Base-by-base conservation (phyloP, 352 stramenopile species). In the Aphanomyces stellatus region DNA sequence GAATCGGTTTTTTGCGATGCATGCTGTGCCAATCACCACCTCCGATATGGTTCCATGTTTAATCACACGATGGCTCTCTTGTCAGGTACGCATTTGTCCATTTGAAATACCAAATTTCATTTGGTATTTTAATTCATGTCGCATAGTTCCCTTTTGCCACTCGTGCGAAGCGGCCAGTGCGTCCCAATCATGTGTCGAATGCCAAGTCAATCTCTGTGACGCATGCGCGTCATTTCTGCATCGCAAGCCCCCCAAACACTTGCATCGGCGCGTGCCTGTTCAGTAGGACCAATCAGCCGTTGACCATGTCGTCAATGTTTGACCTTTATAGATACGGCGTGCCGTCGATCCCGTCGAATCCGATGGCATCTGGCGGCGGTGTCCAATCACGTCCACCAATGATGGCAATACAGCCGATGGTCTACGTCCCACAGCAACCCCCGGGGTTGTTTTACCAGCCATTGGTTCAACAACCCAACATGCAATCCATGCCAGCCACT, bases 201-300 rank as follows among this genome's bases (percentile, higher is more conserved):
- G 60, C 41, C 60, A 57, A 22, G 24, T 49, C 2, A 19, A 67
- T 28, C 34, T 67, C 10, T 67, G 60, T 42, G 60, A 67, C 35
- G 43, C 60, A 11, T 67, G 60, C 43, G 43, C 60, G 24, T 59
- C 60, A 4, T 67, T 67, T 60, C 17, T 67, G 8, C 60, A 67
- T 34, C 60, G 60, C 10, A 67, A 67, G 28, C 60, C 41, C 3
- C 60, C 60, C n/a, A 67, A 67, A 42, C 60, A 67, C n/a, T 22
- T 34, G 22, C 60, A 67, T 27, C 57, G 22, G 30, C 60, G 60
- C 13, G 37, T 35, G 4, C 60, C 60, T 27, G 37, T 64, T 8
- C 37, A 28, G 8, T 35, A 56, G n/a, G 22, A 49, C 41, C 17
- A 13, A 28, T 55, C 3, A 24, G 34, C 7, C 33, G 19, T 53